These are phyloP conservation scores for Candida ortonii DNA, from an alignment of 805 yeast genomes.

Conservation along the genomic window DNA sequence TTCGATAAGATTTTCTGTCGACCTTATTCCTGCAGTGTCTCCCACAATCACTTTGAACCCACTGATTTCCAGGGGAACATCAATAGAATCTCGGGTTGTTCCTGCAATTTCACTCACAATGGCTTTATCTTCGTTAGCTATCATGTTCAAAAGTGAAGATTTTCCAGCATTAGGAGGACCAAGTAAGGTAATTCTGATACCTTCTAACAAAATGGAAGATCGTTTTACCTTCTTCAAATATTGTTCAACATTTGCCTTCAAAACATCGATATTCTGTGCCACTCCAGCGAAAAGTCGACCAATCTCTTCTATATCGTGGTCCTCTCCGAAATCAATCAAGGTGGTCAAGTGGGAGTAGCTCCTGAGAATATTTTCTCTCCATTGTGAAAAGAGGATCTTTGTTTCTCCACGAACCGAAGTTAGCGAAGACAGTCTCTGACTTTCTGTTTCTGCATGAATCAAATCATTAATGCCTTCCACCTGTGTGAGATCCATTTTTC, in stretches of 20 bases:
- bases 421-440: constrained; percentile 74
- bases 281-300: constrained; percentile 53
- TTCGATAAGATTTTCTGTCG: constrained; percentile 42
- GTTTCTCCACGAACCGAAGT: constrained; percentile 70
- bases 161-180: constrained; percentile 98
- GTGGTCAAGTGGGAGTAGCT: constrained; percentile 79
- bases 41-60: constrained; percentile 84
- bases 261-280: constrained; percentile 35
- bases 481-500: constrained; percentile 80
- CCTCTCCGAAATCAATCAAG: constrained; percentile 92
- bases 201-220: constrained; percentile 64
- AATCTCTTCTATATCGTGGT: constrained; percentile 73
- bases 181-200: constrained; percentile 67
- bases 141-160: constrained; percentile 74
- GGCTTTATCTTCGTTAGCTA: constrained; percentile 79
- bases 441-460: constrained; percentile 92
- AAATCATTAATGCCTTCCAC: constrained; percentile 86
- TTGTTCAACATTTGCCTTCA: constrained; percentile 45
- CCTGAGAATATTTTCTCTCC: constrained; percentile 68
- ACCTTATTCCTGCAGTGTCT: constrained; percentile 91
- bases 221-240: constrained; percentile 48
- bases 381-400: constrained; percentile 47
- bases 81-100: constrained; percentile 87
- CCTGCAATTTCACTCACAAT: constrained; percentile 92
- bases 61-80: constrained; percentile 72